Evolutionary conservation across 352 stramenopile genomes (phyloP).

Genomic region (Globisporangium carolinianum): DNA sequence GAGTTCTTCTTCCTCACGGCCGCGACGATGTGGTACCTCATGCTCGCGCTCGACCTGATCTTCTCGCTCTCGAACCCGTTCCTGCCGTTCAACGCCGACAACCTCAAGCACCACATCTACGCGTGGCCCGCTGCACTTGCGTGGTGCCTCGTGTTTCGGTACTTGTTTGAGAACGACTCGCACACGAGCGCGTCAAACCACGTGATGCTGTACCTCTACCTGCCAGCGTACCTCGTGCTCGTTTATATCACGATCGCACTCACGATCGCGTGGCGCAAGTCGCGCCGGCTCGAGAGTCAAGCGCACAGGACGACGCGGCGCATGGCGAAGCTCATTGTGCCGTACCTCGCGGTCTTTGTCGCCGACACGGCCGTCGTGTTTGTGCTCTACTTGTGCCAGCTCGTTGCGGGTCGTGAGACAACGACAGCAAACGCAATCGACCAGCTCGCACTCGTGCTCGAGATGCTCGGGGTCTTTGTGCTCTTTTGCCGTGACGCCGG

Average conservation of each 20-base stretch:
- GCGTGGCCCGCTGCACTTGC: constrained; percentile 66
- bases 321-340: constrained; percentile 83
- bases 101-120: constrained; percentile 76
- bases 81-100: constrained; percentile 81
- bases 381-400: constrained; percentile 43
- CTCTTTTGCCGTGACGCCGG: constrained; percentile 72
- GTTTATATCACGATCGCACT: constrained; percentile 59
- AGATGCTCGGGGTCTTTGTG: constrained; percentile 60
- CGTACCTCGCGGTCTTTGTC: constrained; percentile 66
- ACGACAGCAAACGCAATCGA: constrained; percentile 55
- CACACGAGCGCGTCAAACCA: constrained; percentile 22
- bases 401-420: constrained; percentile 21
- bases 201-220: constrained; percentile 59
- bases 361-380: constrained; percentile 40
- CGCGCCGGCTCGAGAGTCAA: constrained; percentile 62
- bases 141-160: constrained; percentile 68
- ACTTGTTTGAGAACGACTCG: constrained; percentile 29
- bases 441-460: constrained; percentile 65
- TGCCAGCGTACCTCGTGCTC: constrained; percentile 61
- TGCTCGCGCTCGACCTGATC: constrained; percentile 80
- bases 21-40: constrained; percentile 78
- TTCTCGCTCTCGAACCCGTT: constrained; percentile 86
- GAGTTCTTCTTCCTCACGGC: constrained; percentile 79
- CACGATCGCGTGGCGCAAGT: constrained; percentile 60
- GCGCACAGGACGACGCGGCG: constrained; percentile 66